A percentile compares a stretch with the other conserved stretches of the same genome.
These are phyloP conservation scores for Penicillium hordei DNA, from an alignment of 2,329 filamentous ascomycete genomes.

Conservation along the genomic window DNA sequence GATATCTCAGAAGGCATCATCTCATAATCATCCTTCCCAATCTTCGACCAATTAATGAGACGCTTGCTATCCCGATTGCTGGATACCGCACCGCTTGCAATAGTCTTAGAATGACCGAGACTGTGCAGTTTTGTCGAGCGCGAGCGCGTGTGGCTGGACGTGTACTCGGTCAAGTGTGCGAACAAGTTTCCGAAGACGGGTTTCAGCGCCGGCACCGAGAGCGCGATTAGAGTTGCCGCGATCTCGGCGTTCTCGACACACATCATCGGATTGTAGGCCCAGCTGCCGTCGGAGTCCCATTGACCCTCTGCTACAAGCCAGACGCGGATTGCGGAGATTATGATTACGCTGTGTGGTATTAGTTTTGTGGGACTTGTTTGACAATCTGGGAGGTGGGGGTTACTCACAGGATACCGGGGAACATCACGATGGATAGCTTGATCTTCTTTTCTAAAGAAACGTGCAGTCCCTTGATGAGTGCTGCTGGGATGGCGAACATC, in stretches of 20 bases:
- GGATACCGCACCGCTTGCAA: conserved; percentile 14
- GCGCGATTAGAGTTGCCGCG: conserved; percentile 51
- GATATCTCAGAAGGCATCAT: conserved; percentile 30
- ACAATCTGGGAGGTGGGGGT: too few species aligned
- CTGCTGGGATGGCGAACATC: conserved; percentile 52
- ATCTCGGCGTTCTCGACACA: conserved; percentile 54
- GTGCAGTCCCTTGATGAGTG: conserved; percentile 50
- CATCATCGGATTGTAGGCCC: conserved; percentile 54
- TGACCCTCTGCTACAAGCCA: conserved; percentile 52
- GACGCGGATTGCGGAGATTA: conserved; percentile 50
- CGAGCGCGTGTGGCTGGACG: conserved; percentile 23
- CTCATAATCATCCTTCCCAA: conserved; percentile 25
- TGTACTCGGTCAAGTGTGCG: conserved; percentile 23
- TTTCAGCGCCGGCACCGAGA: conserved; percentile 54
- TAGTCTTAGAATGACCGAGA: conserved; percentile 16
- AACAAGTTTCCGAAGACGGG: conserved; percentile 43
- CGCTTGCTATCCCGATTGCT: conserved; percentile 23
- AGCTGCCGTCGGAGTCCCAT: conserved; percentile 49
- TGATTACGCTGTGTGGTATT: conserved; percentile 45
- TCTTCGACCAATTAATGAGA: conserved; percentile 24
- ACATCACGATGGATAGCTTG: conserved; percentile 49
- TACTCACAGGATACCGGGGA: conserved; percentile 52
- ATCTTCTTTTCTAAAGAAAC: conserved; percentile 49
- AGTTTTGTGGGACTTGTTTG: neutral
- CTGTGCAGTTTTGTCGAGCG: conserved; percentile 14